Conservation (phyloP, 2,329 filamentous ascomycete species). For the Xylariaceae sp. region DNA sequence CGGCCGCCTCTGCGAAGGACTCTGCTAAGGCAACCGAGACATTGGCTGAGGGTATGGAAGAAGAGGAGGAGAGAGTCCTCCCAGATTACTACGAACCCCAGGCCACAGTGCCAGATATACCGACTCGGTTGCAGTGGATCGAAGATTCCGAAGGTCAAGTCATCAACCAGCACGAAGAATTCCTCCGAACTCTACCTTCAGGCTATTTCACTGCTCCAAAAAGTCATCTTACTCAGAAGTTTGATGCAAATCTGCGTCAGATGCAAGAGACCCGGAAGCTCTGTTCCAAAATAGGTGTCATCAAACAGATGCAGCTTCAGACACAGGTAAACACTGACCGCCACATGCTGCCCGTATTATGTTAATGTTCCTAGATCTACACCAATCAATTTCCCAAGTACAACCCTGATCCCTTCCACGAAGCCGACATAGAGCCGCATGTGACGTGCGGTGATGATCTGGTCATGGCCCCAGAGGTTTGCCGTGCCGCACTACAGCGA, state of each 20-base stretch:
- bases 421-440: constrained; percentile 82
- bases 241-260: constrained; percentile 87
- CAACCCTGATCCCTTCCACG: constrained; percentile 81
- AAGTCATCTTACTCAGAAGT: constrained; percentile 69
- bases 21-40: constrained; percentile 60
- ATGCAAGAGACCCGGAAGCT: constrained; percentile 97
- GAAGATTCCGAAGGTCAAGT: constrained; percentile 87
- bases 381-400: constrained; percentile 98
- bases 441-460: constrained; percentile 86
- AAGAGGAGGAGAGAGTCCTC: constrained; percentile 75
- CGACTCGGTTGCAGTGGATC: constrained; percentile 75
- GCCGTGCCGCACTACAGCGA: constrained; percentile 78
- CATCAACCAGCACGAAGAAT: constrained; percentile 83
- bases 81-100: constrained; percentile 94
- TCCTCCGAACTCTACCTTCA: constrained; percentile 69
- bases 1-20: constrained; percentile 47
- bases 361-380: constrained; percentile 64
- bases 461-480: constrained; percentile 78
- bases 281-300: constrained; percentile 92
- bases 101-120: constrained; percentile 80
- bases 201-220: constrained; percentile 73
- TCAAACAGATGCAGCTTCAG: constrained; percentile 99
- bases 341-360: constrained; percentile 3
- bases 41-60: constrained; percentile 91
- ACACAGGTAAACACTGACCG: constrained; percentile 63